phyloP scores from a whole-genome alignment of 2,329 filamentous ascomycete species.

The Aspergillus hiratsukae region DNA sequence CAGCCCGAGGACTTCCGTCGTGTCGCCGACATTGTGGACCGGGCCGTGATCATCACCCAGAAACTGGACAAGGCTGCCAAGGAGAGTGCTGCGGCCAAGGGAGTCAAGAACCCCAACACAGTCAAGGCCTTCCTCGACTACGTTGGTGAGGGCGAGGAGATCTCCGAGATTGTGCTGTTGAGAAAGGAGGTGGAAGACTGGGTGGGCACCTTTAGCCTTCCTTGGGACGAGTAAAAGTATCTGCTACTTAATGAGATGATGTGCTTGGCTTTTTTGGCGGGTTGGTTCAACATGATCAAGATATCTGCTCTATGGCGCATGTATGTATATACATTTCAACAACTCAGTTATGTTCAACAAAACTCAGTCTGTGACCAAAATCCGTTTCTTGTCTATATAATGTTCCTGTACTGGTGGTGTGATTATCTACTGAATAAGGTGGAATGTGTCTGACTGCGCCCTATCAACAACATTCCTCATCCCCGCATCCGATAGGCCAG shows the following conservation, averaged over 20 bases:
- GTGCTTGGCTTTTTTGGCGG: not conserved
- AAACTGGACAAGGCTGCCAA: constrained; percentile 63
- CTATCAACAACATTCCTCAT: not conserved
- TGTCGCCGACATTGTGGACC: constrained; percentile 80
- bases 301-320: constrained; percentile 5
- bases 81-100: constrained; percentile 72
- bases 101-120: constrained; percentile 96
- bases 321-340: constrained; percentile 17
- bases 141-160: constrained; percentile 72
- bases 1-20: constrained; percentile 79
- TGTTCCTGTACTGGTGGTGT: too few species aligned
- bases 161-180: constrained; percentile 77
- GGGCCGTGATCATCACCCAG: constrained; percentile 72
- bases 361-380: not conserved
- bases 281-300: not conserved
- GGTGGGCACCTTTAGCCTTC: constrained; percentile 87
- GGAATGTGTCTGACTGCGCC: not conserved
- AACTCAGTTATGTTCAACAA: too few species aligned
- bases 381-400: too few species aligned
- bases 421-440: too few species aligned
- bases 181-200: constrained; percentile 86
- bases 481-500: not conserved
- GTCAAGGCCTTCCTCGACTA: constrained; percentile 97
- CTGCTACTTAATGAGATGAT: constrained; percentile 1
- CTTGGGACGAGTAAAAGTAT: constrained; percentile 54